Evolutionary conservation across 345 rosid genomes (phyloP).

Genomic region (Adansonia digitata): DNA sequence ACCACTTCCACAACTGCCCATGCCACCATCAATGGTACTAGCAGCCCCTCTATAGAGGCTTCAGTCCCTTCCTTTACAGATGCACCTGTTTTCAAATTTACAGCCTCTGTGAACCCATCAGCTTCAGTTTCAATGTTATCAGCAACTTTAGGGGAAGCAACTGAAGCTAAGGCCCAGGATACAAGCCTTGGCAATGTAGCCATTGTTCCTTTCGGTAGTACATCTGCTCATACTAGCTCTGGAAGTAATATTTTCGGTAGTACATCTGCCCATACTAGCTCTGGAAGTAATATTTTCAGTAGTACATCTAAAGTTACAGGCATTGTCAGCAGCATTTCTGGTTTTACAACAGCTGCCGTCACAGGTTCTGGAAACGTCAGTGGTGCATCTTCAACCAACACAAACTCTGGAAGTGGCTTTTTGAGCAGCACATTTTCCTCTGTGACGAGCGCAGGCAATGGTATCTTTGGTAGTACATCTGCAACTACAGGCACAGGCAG

Average conservation of each 20-base stretch:
- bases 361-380: conserved; percentile 28
- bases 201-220: conserved; percentile 33
- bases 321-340: conserved; percentile 25
- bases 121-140: conserved; percentile 28
- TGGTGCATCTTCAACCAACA: conserved; percentile 30
- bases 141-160: conserved; percentile 23
- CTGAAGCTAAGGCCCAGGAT: conserved; percentile 39
- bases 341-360: conserved; percentile 22
- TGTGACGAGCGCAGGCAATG: conserved; percentile 16
- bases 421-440: conserved; percentile 30
- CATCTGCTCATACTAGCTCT: conserved; percentile 30
- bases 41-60: conserved; percentile 25
- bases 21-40: neutral
- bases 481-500: conserved; percentile 26
- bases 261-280: conserved; percentile 26
- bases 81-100: conserved; percentile 38
- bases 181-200: conserved; percentile 24
- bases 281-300: conserved; percentile 25
- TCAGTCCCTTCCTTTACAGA: conserved; percentile 31
- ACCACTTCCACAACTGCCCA: conserved; percentile 3
- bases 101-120: conserved; percentile 34
- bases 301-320: conserved; percentile 18
- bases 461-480: conserved; percentile 22
- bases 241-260: conserved; percentile 25
- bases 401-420: conserved; percentile 28